Percentiles rank a stretch among this genome's conserved stretches.
These are phyloP conservation scores for Saccharomycopsis sp. DNA, from an alignment of 805 yeast genomes.

Conservation along the genomic window DNA sequence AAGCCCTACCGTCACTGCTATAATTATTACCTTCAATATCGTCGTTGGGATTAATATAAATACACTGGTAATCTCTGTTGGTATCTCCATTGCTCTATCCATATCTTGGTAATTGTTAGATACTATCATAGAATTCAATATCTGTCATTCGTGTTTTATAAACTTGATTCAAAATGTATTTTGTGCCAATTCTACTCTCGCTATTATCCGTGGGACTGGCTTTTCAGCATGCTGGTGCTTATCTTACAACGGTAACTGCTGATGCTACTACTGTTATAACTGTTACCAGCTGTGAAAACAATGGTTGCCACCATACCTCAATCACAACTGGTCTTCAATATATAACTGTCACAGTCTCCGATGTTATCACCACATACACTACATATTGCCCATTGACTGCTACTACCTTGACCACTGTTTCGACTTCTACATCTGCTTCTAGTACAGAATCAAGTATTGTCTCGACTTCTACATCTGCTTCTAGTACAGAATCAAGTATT, in stretches of 20 bases:
- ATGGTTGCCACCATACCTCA: not conserved
- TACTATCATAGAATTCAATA: not conserved
- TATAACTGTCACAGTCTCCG: not conserved
- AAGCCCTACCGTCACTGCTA: not conserved
- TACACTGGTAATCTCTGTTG: not conserved
- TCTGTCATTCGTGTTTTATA: not conserved
- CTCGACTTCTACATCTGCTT: no score
- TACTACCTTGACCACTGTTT: no score
- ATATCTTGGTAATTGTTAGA: not conserved
- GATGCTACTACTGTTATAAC: not conserved
- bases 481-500: no score
- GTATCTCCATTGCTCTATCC: not conserved
- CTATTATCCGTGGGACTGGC: not conserved
- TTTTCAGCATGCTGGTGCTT: not conserved
- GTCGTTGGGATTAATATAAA: not conserved
- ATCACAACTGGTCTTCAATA: not conserved
- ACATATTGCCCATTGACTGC: constrained; percentile 4
- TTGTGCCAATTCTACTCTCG: not conserved
- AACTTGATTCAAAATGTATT: not conserved
- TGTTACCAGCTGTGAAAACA: not conserved
- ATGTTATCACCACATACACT: not conserved
- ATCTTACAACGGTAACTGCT: no score
- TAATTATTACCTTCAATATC: no score
- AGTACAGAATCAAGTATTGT: no score
- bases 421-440: no score